Evolutionary conservation across 352 stramenopile genomes (phyloP).

Genomic region (Elongisporangium undulatum): DNA sequence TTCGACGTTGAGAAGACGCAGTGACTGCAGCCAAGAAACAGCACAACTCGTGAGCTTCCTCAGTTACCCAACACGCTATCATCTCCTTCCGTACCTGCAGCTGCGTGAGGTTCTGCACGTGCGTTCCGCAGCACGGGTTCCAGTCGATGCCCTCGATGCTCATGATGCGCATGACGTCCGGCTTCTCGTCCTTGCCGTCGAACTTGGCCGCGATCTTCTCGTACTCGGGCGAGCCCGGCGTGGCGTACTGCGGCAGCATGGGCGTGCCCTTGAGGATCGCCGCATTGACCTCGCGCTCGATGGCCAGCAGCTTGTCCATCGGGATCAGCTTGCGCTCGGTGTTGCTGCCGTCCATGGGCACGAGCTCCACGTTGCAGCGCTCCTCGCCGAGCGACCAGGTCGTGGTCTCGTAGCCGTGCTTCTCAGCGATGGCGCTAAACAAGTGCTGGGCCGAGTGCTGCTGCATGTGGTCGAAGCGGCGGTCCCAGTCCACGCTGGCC

Average conservation of each 20-base stretch:
- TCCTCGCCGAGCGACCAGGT: conserved; percentile 76
- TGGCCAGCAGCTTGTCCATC: conserved; percentile 30
- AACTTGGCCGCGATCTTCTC: conserved; percentile 59
- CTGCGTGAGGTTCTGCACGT: conserved; percentile 70
- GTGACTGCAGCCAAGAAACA: conserved; percentile 18
- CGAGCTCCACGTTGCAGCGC: conserved; percentile 76
- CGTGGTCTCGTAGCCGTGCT: conserved; percentile 64
- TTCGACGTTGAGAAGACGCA: conserved; percentile 76
- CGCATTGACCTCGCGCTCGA: conserved; percentile 77
- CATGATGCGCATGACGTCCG: conserved; percentile 76
- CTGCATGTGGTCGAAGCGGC: conserved; percentile 86
- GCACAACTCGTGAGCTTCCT: not conserved
- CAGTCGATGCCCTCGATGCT: conserved; percentile 76
- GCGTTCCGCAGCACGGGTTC: conserved; percentile 88
- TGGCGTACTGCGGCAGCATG: conserved; percentile 56
- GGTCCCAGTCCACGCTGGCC: conserved; percentile 63
- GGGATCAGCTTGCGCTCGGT: conserved; percentile 27
- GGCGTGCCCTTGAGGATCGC: conserved; percentile 53
- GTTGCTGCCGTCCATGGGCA: conserved; percentile 22
- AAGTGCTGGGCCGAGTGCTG: conserved; percentile 89
- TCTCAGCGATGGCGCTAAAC: conserved; percentile 79
- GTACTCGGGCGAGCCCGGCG: conserved; percentile 49
- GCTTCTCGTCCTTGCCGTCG: conserved; percentile 34
- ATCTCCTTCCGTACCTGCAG: conserved; percentile 29
- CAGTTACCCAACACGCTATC: not conserved